These are phyloP conservation scores for Litsea cubeba DNA, from an alignment of 164 flowering plant species.

Conservation along the genomic window DNA sequence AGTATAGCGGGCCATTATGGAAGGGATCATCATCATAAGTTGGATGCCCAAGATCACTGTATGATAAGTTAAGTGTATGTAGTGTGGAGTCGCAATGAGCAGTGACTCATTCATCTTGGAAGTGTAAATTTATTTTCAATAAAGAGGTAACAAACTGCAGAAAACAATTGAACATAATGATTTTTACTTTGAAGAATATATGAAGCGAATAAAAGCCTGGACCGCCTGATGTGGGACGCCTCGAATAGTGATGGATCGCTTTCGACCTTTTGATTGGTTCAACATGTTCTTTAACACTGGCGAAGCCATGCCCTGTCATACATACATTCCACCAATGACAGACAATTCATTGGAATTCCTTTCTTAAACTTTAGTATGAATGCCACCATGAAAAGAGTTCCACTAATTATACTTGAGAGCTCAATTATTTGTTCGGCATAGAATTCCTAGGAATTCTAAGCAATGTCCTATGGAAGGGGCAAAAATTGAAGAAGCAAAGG, in stretches of 20 bases:
- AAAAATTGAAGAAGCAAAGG: no score
- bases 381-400: no score
- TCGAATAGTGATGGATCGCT: conserved; percentile 41
- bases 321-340: background rate
- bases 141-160: background rate
- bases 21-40: no score
- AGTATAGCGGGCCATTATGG: no score
- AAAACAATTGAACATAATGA: background rate
- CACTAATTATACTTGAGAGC: background rate
- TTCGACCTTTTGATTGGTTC: conserved; percentile 43
- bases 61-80: no score
- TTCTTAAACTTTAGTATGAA: background rate
- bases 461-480: no score
- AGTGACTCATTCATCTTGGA: no score
- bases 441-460: no score
- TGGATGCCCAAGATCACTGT: no score
- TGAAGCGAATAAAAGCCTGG: conserved; percentile 62
- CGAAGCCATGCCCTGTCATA: conserved; percentile 71
- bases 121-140: background rate
- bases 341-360: background rate
- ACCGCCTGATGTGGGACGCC: conserved; percentile 85
- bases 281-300: conserved; percentile 65
- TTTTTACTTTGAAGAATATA: conserved; percentile 78
- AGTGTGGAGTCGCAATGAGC: no score
- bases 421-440: background rate